phyloP scores from a whole-genome alignment of 108 stramenopile species.

The Cyclotella choctawhatcheeana region DNA sequence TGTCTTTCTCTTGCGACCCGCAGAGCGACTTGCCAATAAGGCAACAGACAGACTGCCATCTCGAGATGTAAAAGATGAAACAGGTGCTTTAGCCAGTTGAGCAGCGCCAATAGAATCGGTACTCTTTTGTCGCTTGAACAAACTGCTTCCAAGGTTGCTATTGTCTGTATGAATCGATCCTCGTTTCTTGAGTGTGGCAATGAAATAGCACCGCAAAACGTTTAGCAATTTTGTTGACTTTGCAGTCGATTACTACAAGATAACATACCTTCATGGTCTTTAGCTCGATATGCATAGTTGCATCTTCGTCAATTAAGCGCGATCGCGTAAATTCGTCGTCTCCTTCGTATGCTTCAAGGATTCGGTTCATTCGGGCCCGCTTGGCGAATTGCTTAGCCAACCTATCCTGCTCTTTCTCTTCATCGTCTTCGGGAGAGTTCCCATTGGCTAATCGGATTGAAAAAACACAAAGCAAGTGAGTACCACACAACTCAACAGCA shows the following conservation, averaged over 20 bases:
- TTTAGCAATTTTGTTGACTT: neutral
- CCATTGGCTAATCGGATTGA: slow-evolving; percentile 7
- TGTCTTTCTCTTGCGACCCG: slow-evolving; percentile 53
- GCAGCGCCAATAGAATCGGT: neutral
- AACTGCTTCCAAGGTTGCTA: slow-evolving; percentile 19
- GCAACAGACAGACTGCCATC: slow-evolving; percentile 68
- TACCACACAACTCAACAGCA: neutral
- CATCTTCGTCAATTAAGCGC: slow-evolving; percentile 83
- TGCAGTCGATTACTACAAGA: neutral
- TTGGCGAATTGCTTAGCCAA: slow-evolving; percentile 86
- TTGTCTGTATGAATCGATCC: neutral
- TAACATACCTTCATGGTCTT: slow-evolving; percentile 71
- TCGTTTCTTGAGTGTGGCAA: neutral
- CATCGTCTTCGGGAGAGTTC: slow-evolving; percentile 59
- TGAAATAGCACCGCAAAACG: neutral
- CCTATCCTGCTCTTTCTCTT: slow-evolving; percentile 80
- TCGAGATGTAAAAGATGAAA: slow-evolving; percentile 27
- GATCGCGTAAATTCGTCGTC: slow-evolving; percentile 52
- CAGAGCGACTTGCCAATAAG: slow-evolving; percentile 56
- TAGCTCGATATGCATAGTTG: slow-evolving; percentile 72
- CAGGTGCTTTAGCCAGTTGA: neutral
- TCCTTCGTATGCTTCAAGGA: slow-evolving; percentile 57
- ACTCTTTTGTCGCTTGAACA: slow-evolving; percentile 30
- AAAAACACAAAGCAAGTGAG: neutral
- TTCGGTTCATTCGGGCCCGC: slow-evolving; percentile 80